Evolutionary conservation across 2,329 filamentous ascomycete species (phyloP).

Genomic region (Alternaria triticina): DNA sequence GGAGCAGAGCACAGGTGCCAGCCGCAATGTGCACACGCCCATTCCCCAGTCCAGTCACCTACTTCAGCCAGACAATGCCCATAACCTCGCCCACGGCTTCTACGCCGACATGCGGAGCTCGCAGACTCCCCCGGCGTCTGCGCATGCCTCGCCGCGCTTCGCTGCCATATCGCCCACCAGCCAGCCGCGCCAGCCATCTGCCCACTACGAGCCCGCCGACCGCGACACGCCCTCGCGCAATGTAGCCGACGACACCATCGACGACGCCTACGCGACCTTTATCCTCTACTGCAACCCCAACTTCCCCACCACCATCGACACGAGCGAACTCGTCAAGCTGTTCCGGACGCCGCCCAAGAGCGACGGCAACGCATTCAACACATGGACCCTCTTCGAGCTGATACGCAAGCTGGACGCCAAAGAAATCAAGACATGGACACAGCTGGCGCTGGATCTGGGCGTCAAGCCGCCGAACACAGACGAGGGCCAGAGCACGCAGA

Average conservation of each 20-base stretch:
- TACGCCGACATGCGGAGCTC: constrained; percentile 49
- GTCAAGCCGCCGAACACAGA: constrained; percentile 82
- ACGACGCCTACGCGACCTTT: constrained; percentile 82
- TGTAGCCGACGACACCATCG: constrained; percentile 74
- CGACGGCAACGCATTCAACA: constrained; percentile 84
- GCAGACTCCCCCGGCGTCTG: constrained; percentile 45
- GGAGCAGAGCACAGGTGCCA: constrained; percentile 42
- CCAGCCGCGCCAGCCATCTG: constrained; percentile 41
- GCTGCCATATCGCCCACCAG: constrained; percentile 43
- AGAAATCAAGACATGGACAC: constrained; percentile 92
- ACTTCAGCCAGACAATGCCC: constrained; percentile 45
- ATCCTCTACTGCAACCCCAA: constrained; percentile 91
- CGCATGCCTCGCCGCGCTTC: constrained; percentile 49
- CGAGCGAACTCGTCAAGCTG: constrained; percentile 71
- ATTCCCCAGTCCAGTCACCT: constrained; percentile 43
- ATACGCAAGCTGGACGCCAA: constrained; percentile 79
- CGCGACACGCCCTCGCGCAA: constrained; percentile 69
- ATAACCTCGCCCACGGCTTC: constrained; percentile 43
- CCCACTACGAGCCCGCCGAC: constrained; percentile 52
- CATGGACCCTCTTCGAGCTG: constrained; percentile 76
- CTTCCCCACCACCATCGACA: constrained; percentile 73
- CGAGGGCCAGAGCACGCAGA: constrained; percentile 88
- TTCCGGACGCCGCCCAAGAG: constrained; percentile 85
- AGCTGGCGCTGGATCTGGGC: constrained; percentile 83
- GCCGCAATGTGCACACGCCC: constrained; percentile 45